These are phyloP conservation scores for Vitellaria paradoxa DNA, from an alignment of 179 eudicot species.

Conservation along the genomic window DNA sequence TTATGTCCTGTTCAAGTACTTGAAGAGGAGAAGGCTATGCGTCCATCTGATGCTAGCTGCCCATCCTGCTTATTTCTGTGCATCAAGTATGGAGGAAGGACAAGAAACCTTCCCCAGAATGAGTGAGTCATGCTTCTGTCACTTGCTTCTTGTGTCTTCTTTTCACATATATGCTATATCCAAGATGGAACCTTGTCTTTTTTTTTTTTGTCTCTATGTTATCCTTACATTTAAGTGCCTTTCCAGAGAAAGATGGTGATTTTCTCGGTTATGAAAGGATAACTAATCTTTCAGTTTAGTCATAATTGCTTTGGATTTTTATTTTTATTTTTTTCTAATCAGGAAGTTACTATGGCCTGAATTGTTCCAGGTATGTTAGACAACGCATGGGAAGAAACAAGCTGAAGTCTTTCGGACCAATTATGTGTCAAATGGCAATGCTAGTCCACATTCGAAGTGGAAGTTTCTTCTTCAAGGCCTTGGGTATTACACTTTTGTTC, in stretches of 20 bases:
- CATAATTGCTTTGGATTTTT: no score
- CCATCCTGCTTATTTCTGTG: constrained; percentile 42
- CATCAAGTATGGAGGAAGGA: constrained; percentile 45
- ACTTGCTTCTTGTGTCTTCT: neutral
- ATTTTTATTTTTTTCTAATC: neutral
- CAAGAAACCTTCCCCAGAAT: constrained; percentile 40
- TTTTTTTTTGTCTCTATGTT: neutral
- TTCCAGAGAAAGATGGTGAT: no score
- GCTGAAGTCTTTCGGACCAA: constrained; percentile 40
- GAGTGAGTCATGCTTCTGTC: constrained; percentile 16
- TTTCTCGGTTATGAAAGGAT: no score
- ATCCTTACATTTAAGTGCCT: no score
- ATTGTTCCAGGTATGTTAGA: constrained; percentile 32
- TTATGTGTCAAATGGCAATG: constrained; percentile 31
- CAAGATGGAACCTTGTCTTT: neutral
- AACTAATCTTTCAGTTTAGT: neutral
- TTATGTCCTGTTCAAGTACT: constrained; percentile 39
- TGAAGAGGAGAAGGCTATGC: constrained; percentile 41
- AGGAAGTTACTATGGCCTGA: neutral
- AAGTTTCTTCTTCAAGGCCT: constrained; percentile 40
- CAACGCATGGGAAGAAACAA: constrained; percentile 47
- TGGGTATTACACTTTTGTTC: constrained; percentile 42
- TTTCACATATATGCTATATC: neutral
- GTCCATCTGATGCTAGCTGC: constrained; percentile 39
- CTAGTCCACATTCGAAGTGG: constrained; percentile 32